Percentiles rank a stretch among this genome's conserved stretches.
Conservation (phyloP, 179 eudicot species). For the Patellifolia procumbens region DNA sequence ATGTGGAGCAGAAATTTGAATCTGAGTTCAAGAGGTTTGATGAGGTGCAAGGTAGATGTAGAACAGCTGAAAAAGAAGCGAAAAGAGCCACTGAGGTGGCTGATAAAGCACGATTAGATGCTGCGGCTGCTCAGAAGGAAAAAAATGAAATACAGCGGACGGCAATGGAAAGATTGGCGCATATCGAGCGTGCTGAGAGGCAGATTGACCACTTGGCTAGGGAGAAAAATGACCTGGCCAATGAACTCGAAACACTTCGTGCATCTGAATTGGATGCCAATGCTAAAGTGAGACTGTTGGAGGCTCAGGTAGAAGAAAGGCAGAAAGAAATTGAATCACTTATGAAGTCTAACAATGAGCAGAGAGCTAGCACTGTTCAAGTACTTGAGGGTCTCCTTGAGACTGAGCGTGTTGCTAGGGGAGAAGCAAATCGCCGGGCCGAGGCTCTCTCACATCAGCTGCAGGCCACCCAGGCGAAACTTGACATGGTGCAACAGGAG, state of each 20-base stretch:
- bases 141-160: conserved; percentile 58
- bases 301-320: conserved; percentile 81
- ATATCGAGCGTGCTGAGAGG: conserved; percentile 79
- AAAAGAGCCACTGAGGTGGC: conserved; percentile 82
- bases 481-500: conserved; percentile 74
- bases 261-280: conserved; percentile 68
- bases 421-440: conserved; percentile 84
- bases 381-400: conserved; percentile 76
- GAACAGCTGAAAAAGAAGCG: conserved; percentile 83
- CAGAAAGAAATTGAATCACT: conserved; percentile 83
- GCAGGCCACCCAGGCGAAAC: conserved; percentile 79
- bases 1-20: conserved; percentile 76
- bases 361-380: conserved; percentile 73
- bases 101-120: conserved; percentile 78
- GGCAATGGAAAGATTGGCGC: conserved; percentile 75
- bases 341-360: conserved; percentile 74
- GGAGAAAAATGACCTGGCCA: conserved; percentile 46
- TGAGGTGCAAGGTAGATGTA: conserved; percentile 80
- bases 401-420: conserved; percentile 72
- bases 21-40: conserved; percentile 72
- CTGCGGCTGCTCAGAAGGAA: conserved; percentile 69
- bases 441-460: conserved; percentile 80
- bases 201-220: conserved; percentile 64
- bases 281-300: conserved; percentile 66
- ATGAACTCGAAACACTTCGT: conserved; percentile 54